These are phyloP conservation scores for Gomphus sp. DNA, from an alignment of 1,284 basidiomycete species.

Conservation along the genomic window DNA sequence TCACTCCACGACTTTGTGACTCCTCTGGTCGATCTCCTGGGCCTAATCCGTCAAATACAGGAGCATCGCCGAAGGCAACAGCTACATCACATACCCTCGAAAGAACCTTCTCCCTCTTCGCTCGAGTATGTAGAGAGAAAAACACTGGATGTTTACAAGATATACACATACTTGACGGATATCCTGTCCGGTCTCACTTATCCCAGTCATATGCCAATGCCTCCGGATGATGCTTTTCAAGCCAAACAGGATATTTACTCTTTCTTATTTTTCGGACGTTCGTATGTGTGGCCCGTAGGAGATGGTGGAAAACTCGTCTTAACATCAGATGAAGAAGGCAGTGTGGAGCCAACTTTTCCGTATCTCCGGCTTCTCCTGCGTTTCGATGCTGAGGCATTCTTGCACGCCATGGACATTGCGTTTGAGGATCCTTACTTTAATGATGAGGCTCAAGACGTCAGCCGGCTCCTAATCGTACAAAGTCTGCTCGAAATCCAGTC, in stretches of 20 bases:
- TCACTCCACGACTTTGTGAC: conserved; percentile 85
- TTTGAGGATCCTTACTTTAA: conserved; percentile 93
- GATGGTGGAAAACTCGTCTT: conserved; percentile 64
- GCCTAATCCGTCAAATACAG: conserved; percentile 64
- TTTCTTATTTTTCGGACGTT: conserved; percentile 80
- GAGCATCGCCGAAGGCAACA: conserved; percentile 35
- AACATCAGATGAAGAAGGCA: conserved; percentile 63
- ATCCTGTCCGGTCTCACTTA: conserved; percentile 82
- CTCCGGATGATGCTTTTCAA: conserved; percentile 48
- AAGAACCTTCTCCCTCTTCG: conserved; percentile 20
- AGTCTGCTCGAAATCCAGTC: conserved; percentile 76
- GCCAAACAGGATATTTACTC: conserved; percentile 70
- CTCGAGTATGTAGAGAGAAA: conserved; percentile 30
- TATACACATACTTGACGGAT: conserved; percentile 87
- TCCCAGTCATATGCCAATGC: conserved; percentile 72
- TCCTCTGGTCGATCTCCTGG: conserved; percentile 80
- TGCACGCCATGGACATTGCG: conserved; percentile 89
- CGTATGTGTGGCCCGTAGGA: conserved; percentile 69
- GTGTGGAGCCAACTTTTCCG: conserved; percentile 75
- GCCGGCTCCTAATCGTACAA: conserved; percentile 77
- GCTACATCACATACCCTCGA: conserved; percentile 13
- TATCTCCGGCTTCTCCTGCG: conserved; percentile 78
- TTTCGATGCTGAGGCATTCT: conserved; percentile 91
- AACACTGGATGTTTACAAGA: conserved; percentile 81
- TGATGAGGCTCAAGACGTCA: conserved; percentile 57